A percentile compares a stretch with the other conserved stretches of the same genome.
Conservation (phyloP, 345 rosid genomes). For the Populus tremula region DNA sequence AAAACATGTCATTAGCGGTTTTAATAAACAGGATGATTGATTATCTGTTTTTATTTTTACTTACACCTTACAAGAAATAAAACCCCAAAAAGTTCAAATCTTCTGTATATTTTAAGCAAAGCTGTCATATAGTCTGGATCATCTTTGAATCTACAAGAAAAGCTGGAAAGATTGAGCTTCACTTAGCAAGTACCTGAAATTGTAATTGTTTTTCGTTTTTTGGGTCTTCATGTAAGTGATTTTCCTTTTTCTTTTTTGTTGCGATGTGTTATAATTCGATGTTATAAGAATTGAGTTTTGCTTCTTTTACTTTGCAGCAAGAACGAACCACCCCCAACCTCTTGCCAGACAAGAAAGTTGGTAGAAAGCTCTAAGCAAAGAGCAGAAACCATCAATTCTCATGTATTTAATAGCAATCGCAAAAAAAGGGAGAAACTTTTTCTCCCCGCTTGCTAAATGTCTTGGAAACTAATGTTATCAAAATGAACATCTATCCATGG, state of each 20-base stretch:
- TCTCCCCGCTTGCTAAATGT: too few relatives aligned
- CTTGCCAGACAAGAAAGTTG: too few relatives aligned
- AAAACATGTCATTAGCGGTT: not conserved
- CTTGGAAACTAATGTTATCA: too few relatives aligned
- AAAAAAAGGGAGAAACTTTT: too few relatives aligned
- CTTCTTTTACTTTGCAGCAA: too few relatives aligned
- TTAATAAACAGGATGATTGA: not conserved
- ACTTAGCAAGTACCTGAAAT: not conserved
- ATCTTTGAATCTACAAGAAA: not conserved
- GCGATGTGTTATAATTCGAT: not conserved
- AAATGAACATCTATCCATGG: too few relatives aligned
- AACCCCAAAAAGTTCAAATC: not conserved
- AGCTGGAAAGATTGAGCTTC: not conserved
- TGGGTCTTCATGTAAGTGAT: constrained; percentile 19
- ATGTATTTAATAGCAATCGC: too few relatives aligned
- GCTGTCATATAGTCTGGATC: not conserved
- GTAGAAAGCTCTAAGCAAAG: too few relatives aligned
- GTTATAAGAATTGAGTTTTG: constrained; percentile 3
- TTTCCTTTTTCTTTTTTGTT: not conserved
- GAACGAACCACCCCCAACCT: too few relatives aligned
- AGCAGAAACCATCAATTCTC: too few relatives aligned
- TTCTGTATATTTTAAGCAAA: not conserved
- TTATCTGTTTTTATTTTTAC: not conserved
- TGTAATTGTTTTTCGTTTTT: not conserved
- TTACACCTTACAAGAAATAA: not conserved